Conservation (phyloP, 305 asterid genomes). For the Fraxinus paxiana region DNA sequence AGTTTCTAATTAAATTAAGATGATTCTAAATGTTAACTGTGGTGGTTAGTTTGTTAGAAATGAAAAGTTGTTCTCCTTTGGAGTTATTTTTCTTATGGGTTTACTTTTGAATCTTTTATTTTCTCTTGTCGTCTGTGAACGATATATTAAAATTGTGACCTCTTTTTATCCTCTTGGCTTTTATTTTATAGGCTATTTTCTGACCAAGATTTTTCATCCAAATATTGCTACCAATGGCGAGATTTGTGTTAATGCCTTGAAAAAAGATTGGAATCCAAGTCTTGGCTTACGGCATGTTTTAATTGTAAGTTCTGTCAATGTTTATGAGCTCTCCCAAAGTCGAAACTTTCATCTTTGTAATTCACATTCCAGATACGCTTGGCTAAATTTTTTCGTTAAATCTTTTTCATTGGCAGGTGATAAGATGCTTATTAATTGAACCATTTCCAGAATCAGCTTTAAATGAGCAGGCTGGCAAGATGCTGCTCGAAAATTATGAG, state of each 20-base stretch:
- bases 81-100: background rate
- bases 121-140: background rate
- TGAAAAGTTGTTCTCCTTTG: background rate
- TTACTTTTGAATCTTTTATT: background rate
- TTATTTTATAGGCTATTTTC: constrained; percentile 64
- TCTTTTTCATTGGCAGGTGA: constrained; percentile 50
- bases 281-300: constrained; percentile 89
- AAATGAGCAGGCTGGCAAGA: constrained; percentile 95
- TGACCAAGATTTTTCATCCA: constrained; percentile 95
- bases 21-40: background rate
- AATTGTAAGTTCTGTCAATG: constrained; percentile 45
- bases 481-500: constrained; percentile 87
- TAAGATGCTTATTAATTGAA: constrained; percentile 90
- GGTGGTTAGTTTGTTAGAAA: background rate
- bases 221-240: constrained; percentile 81
- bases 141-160: background rate
- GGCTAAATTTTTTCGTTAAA: background rate
- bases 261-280: constrained; percentile 89
- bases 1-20: background rate
- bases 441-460: constrained; percentile 98
- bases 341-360: background rate
- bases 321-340: background rate
- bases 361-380: background rate
- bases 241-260: constrained; percentile 93
- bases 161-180: constrained; percentile 1